Conservation (phyloP, 1,284 basidiomycete species). For the Stereum hirsutum region DNA sequence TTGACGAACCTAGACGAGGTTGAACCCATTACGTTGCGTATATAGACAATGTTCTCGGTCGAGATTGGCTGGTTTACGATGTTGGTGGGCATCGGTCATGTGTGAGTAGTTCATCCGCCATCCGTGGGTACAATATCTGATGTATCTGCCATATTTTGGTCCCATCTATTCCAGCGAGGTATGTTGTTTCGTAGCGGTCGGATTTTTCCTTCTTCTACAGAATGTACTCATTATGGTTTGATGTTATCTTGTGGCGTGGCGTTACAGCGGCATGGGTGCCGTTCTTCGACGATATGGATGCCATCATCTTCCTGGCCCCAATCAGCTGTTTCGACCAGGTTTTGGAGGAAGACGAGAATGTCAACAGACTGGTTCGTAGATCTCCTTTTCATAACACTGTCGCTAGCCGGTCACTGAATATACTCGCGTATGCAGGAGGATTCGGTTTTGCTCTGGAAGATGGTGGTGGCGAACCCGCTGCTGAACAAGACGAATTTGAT, state of each 20-base stretch:
- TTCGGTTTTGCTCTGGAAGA: conserved; percentile 49
- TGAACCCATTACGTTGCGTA: neutral
- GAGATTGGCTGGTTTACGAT: conserved; percentile 57
- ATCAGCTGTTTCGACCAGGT: conserved; percentile 50
- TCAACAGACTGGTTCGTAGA: conserved; percentile 39
- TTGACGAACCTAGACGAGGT: neutral
- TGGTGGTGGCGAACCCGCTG: conserved; percentile 45
- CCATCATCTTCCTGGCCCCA: conserved; percentile 43
- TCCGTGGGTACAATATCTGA: conserved; percentile 3
- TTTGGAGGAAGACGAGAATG: conserved; percentile 47
- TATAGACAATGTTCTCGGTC: conserved; percentile 6
- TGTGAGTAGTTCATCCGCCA: conserved; percentile 12
- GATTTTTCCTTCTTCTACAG: neutral
- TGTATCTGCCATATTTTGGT: too few relatives aligned
- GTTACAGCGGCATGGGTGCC: conserved; percentile 49
- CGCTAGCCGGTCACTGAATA: too few relatives aligned
- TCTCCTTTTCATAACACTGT: neutral
- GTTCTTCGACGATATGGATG: conserved; percentile 46
- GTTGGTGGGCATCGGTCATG: conserved; percentile 36
- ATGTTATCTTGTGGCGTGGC: neutral
- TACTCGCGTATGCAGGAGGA: conserved; percentile 22
- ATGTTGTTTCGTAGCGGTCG: neutral
- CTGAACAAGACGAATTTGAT: conserved; percentile 47
- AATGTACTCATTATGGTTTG: conserved; percentile 1
- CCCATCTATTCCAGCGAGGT: conserved; percentile 32